A percentile compares a stretch with the other conserved stretches of the same genome.
These are phyloP conservation scores for Brettanomyces anomalus DNA, from an alignment of 805 yeast species.

Conservation along the genomic window DNA sequence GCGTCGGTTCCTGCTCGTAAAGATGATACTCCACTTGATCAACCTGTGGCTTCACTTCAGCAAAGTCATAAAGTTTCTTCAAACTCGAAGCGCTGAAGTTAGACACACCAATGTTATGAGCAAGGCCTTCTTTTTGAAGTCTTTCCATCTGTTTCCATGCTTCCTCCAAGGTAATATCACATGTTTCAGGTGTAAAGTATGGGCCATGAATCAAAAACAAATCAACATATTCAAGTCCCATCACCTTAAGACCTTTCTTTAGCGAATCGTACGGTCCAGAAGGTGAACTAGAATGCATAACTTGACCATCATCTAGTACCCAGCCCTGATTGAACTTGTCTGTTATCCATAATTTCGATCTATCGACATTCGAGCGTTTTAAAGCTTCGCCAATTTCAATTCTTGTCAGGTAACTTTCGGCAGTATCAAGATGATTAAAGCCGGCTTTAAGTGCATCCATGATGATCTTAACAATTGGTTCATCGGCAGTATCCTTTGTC, in stretches of 20 bases:
- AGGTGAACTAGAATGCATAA: conserved; percentile 8
- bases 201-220: conserved; percentile 58
- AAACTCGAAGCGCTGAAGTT: conserved; percentile 45
- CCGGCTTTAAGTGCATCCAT: conserved; percentile 40
- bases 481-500: conserved; percentile 17
- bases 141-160: conserved; percentile 42
- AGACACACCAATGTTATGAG: conserved; percentile 49
- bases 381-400: conserved; percentile 50
- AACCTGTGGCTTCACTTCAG: conserved; percentile 44
- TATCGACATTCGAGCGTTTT: conserved; percentile 29
- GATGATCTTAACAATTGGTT: conserved; percentile 37
- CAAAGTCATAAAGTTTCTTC: conserved; percentile 23
- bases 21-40: conserved; percentile 67
- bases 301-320: conserved; percentile 7
- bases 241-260: conserved; percentile 35
- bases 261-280: conserved; percentile 41
- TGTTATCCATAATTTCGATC: conserved; percentile 50
- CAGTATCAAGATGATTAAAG: conserved; percentile 56
- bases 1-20: conserved; percentile 52
- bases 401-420: conserved; percentile 58
- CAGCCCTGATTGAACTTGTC: conserved; percentile 46
- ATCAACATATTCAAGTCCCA: conserved; percentile 48
- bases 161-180: conserved; percentile 37
- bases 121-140: conserved; percentile 35
- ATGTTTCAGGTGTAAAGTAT: conserved; percentile 30